Evolutionary conservation across 805 yeast genomes (phyloP), one percentile per base, ranked within the genome.

Genomic region (Peterozyma xylosa): DNA sequence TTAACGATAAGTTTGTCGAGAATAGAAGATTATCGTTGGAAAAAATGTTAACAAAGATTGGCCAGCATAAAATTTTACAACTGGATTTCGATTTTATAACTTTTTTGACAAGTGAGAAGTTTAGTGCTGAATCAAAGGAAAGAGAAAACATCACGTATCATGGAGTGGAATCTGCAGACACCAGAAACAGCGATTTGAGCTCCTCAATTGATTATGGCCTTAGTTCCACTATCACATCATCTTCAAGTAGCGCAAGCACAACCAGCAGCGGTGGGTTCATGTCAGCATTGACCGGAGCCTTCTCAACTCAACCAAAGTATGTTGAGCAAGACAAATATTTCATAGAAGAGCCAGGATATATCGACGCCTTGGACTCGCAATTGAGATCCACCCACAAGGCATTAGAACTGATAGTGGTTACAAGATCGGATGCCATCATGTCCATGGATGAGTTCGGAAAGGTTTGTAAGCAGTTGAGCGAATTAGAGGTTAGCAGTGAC

Each of bases 1-100:
- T 93, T 63, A 88, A 88, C 53, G 87, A 87, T 52, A 89, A 82
- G 53, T 90, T 93, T 53, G 80, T 93, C 42, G 97, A 93, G 60
- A 79, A 79, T 50, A 76, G 98, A 61, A 71, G 97, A 45, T 68
- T 82, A 18, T 86, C 91, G 5, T 70, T 93, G 56, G 96, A 91
- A 57, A 79, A 73, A 53, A 93, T 93, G 99, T 71, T 93, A 47
- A 64, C 61, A 33, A 85, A 84, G 56, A 82, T 87, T n/a, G 68
- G 86, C 6, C 62, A 62, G 33, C 78, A 75, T 48, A 68, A 76
- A 0, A 55, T 56, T 1, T 66, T 93, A 39, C 81, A 80, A 50
- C 69, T 67, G 33, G 98, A 93, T 60, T 67, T 72, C 1, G 97
- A 88, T 57, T 84, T 89, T 47, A 63, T 79, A 32, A 70, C 86